Percentiles rank a stretch among this genome's conserved stretches.
phyloP scores from a whole-genome alignment of 2,329 filamentous ascomycete genomes.

The Colletotrichum graminicola region DNA sequence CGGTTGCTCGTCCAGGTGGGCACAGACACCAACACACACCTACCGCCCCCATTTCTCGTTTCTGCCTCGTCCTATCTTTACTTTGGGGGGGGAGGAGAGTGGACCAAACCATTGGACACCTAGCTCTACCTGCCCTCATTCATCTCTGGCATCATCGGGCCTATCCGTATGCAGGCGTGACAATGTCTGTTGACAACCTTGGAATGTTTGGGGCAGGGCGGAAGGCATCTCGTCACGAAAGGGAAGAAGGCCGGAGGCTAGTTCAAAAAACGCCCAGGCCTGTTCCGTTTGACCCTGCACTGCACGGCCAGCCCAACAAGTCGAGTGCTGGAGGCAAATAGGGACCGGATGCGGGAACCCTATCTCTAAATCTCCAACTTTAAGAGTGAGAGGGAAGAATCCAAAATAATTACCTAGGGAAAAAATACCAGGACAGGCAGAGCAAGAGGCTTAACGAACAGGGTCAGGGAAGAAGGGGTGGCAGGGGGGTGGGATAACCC shows the following conservation, averaged over 20 bases:
- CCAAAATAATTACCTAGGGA: background rate
- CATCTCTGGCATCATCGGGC: background rate
- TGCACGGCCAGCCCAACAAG: background rate
- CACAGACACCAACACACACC: constrained; percentile 10
- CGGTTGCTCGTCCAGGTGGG: background rate
- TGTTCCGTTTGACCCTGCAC: constrained; percentile 5
- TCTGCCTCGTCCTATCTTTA: constrained; percentile 4
- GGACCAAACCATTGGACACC: constrained; percentile 6
- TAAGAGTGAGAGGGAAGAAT: background rate
- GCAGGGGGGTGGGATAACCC: constrained; percentile 2
- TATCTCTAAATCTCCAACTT: constrained; percentile 1
- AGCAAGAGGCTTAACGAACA: constrained; percentile 19
- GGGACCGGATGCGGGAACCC: background rate
- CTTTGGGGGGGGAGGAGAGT: background rate
- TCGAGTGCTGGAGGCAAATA: background rate
- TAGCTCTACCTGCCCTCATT: background rate
- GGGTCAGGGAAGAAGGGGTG: background rate
- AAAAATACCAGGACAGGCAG: constrained; percentile 1
- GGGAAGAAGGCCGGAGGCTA: background rate
- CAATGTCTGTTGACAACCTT: background rate
- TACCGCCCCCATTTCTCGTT: constrained; percentile 1
- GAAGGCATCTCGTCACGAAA: constrained; percentile 1
- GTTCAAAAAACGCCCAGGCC: constrained; percentile 1
- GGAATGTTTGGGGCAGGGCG: background rate
- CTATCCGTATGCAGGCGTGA: constrained; percentile 1